Base-by-base conservation (phyloP, 768 basidiomycete genomes). In the Tephrocybe sp. region DNA sequence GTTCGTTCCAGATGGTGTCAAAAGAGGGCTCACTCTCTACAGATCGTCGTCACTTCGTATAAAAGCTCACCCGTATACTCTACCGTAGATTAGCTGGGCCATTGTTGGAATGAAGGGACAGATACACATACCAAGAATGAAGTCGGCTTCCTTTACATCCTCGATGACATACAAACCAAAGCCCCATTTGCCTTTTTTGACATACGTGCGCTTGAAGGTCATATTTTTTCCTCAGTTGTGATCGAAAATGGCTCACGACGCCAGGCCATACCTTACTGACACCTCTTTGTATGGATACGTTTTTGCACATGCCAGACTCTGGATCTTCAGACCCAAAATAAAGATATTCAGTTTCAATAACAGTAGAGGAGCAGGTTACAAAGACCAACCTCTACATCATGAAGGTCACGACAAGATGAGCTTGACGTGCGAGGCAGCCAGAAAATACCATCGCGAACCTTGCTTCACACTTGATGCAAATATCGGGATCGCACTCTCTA, bases 1-100 rank as follows among this genome's bases (percentile, higher is more conserved):
- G 6, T 11, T 29, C 27, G n/a, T n/a, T 18, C 19, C 24, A 41
- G 25, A 30, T n/a, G 36, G 27, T 3, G 16, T 38, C 22, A 37
- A 30, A 34, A 18, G 27, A n/a, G 12, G 22, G 10, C 25, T 49
- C 50, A 83, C 84, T 72, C 73, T 57, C 84, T 74, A 30, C 75
- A 78, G 5, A 68, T 62, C 4, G 73, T 65, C 1, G 80, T 84
- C 0, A 68, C 59, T 22, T 76, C 73, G 41, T 66, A 75, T 3
- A 83, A 74, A 16, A 82, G 54, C 63, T 89, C 85, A 2, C 87
- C 87, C 4, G 76, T 61, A 50, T 89, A 88, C 65, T 88, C 88
- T 88, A 31, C 29, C 15, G 39, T 12, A 3, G 27, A 11, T 11
- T 12, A 21, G 29, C 11, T 36, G 10, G 38, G 16, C 21, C 7